A percentile compares a stretch with the other conserved stretches of the same genome.
phyloP scores from a whole-genome alignment of 2,329 filamentous ascomycete genomes.

The Ascocoryne sarcoides region DNA sequence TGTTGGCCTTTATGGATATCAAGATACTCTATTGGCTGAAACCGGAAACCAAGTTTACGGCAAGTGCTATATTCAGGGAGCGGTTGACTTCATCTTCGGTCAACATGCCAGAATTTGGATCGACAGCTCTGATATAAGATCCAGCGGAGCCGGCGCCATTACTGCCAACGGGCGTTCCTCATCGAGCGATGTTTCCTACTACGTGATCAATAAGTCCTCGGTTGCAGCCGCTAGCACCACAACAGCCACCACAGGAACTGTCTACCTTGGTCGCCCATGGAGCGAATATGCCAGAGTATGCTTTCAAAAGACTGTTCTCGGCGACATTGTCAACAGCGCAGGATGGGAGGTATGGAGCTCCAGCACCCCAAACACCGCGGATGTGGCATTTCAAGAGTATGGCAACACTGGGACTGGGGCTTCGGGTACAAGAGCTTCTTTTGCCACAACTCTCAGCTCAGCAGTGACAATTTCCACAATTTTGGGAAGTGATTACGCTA shows the following conservation, averaged over 20 bases:
- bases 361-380: slow-evolving; percentile 33
- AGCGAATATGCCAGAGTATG: slow-evolving; percentile 40
- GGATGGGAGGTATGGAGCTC: slow-evolving; percentile 44
- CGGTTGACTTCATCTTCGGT: slow-evolving; percentile 53
- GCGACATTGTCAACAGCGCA: slow-evolving; percentile 39
- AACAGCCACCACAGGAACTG: slow-evolving; percentile 31
- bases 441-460: slow-evolving; percentile 33
- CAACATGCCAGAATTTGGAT: slow-evolving; percentile 43
- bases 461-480: slow-evolving; percentile 36
- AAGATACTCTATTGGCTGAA: slow-evolving; percentile 24
- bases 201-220: slow-evolving; percentile 46
- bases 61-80: slow-evolving; percentile 46
- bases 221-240: slow-evolving; percentile 35
- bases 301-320: slow-evolving; percentile 40
- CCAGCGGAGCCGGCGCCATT: slow-evolving; percentile 38
- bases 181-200: slow-evolving; percentile 36
- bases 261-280: slow-evolving; percentile 47
- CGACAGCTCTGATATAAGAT: slow-evolving; percentile 39
- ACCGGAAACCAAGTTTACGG: slow-evolving; percentile 41
- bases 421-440: slow-evolving; percentile 39
- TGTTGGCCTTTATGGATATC: slow-evolving; percentile 44
- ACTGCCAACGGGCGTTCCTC: slow-evolving; percentile 37
- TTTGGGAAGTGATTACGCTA: slow-evolving; percentile 35
- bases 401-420: slow-evolving; percentile 43
- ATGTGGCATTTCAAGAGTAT: slow-evolving; percentile 45